Evolutionary conservation across 202 grass and related monocot species (phyloP).

Genomic region (Saccharum hybrid): DNA sequence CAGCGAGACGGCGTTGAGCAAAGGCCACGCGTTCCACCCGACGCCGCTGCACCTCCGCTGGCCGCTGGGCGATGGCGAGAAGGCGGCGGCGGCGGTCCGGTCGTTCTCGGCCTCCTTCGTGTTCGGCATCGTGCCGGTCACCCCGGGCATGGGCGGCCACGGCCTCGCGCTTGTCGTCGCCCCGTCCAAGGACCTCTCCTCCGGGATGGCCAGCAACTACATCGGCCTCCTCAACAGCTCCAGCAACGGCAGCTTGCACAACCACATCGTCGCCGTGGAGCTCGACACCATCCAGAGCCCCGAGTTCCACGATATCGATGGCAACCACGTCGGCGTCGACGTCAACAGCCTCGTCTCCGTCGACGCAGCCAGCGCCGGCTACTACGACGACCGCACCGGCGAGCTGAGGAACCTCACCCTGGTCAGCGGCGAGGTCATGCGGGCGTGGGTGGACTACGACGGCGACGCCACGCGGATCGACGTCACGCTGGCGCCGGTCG

Average conservation of each 20-base stretch:
- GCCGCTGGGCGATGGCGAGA: neutral
- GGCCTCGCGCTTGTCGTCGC: conserved; percentile 53
- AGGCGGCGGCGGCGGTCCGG: neutral
- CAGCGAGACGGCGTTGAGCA: neutral
- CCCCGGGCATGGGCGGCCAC: conserved; percentile 47
- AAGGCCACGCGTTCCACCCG: conserved; percentile 53
- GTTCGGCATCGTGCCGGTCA: conserved; percentile 51
- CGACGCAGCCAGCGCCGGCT: conserved; percentile 26
- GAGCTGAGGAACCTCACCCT: conserved; percentile 40
- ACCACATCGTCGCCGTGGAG: conserved; percentile 60
- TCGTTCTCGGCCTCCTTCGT: conserved; percentile 69
- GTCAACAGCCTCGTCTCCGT: conserved; percentile 35
- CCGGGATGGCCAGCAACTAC: conserved; percentile 36
- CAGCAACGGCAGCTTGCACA: conserved; percentile 37
- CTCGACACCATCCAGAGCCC: conserved; percentile 56
- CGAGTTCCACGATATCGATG: conserved; percentile 38
- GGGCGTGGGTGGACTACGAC: conserved; percentile 65
- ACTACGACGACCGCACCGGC: conserved; percentile 33
- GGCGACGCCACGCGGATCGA: conserved; percentile 26
- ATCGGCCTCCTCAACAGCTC: conserved; percentile 53
- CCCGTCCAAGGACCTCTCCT: conserved; percentile 41
- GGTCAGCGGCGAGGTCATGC: conserved; percentile 25
- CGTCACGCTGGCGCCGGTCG: conserved; percentile 47
- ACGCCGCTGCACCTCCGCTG: conserved; percentile 29
- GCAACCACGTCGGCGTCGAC: neutral